phyloP scores from a whole-genome alignment of 2,329 filamentous ascomycete species.

The Escovopsis weberi region DNA sequence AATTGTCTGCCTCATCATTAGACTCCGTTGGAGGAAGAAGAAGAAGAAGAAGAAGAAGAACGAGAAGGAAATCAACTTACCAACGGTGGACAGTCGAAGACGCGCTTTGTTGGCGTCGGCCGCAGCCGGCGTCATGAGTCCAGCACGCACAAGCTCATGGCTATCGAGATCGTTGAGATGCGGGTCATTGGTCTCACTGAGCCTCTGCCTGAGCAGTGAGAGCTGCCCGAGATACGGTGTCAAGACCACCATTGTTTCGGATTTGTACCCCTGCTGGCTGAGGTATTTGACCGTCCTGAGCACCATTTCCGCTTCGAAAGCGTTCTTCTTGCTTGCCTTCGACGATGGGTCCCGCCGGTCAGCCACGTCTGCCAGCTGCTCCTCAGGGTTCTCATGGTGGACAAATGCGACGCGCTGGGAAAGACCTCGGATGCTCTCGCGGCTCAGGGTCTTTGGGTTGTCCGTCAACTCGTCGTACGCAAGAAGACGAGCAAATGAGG shows the following conservation, averaged over 20 bases:
- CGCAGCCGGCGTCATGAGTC: slow-evolving; percentile 39
- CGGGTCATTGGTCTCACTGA: slow-evolving; percentile 45
- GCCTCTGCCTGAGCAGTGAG: slow-evolving; percentile 34
- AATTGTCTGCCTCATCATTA: slow-evolving; percentile 43
- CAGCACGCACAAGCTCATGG: slow-evolving; percentile 42
- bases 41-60: neutral
- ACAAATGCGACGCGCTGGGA: slow-evolving; percentile 48
- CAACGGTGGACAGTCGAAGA: slow-evolving; percentile 54
- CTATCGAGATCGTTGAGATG: slow-evolving; percentile 56
- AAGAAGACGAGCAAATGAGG: slow-evolving; percentile 37
- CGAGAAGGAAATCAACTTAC: slow-evolving; percentile 23
- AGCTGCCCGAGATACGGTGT: slow-evolving; percentile 63
- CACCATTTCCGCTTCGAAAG: slow-evolving; percentile 51
- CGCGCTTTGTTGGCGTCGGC: slow-evolving; percentile 35
- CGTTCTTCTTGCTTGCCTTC: slow-evolving; percentile 43
- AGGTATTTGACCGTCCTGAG: slow-evolving; percentile 51
- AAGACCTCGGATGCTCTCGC: slow-evolving; percentile 39
- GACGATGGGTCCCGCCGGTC: slow-evolving; percentile 36
- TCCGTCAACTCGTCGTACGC: slow-evolving; percentile 51
- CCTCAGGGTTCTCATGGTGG: slow-evolving; percentile 44
- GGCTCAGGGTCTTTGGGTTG: slow-evolving; percentile 29
- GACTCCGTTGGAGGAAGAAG: neutral
- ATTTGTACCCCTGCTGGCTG: slow-evolving; percentile 55
- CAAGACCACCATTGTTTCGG: slow-evolving; percentile 49
- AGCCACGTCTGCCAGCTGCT: slow-evolving; percentile 22